Conservation (phyloP, 78 protist species). For the Guillardia theta region DNA sequence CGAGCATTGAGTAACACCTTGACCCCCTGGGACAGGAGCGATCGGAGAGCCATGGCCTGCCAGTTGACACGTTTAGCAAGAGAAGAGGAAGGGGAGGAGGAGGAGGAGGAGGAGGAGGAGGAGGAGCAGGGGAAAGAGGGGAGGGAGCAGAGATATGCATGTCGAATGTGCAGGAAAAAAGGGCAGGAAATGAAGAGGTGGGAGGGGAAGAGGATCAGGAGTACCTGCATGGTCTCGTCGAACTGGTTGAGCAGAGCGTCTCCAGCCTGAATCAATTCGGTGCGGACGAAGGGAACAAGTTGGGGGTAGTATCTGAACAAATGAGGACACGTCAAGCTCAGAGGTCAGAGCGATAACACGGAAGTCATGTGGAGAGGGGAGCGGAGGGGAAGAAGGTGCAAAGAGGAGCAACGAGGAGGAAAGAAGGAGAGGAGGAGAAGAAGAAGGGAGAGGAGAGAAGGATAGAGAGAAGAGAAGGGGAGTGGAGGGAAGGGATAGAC, state of each 20-base stretch:
- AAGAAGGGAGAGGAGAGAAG: no score
- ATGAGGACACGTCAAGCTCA: no score
- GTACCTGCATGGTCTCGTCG: background rate
- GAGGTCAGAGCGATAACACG: background rate
- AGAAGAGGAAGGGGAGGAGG: no score
- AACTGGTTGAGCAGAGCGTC: background rate
- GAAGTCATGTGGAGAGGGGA: background rate
- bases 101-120: background rate
- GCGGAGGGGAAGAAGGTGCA: background rate
- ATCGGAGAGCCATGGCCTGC: background rate
- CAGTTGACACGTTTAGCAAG: no score
- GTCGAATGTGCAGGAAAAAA: background rate
- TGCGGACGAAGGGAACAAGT: background rate
- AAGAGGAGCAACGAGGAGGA: no score
- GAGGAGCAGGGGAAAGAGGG: background rate
- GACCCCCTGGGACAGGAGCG: background rate
- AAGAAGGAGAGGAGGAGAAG: no score
- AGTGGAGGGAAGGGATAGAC: no score
- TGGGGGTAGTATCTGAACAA: no score
- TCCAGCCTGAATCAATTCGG: background rate
- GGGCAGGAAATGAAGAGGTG: background rate
- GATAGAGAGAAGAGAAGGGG: no score
- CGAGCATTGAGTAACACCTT: background rate
- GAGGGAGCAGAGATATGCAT: background rate
- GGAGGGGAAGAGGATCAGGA: background rate